These are phyloP conservation scores for Coniferiporia weirii DNA, from an alignment of 1,284 basidiomycete species.

Conservation along the genomic window DNA sequence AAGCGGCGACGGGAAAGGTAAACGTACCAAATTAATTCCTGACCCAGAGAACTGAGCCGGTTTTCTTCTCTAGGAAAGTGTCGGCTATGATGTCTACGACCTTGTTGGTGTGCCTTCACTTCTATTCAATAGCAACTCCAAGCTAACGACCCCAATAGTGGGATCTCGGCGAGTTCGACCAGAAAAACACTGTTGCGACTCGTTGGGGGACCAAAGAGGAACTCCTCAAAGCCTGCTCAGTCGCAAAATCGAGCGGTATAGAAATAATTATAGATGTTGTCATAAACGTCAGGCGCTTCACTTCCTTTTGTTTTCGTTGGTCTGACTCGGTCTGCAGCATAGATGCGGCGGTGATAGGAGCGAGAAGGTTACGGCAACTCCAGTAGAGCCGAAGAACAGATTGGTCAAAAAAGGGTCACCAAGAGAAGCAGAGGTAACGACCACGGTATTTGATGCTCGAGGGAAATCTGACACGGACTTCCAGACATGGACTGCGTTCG, in stretches of 20 bases:
- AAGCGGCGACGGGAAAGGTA: constrained; percentile 57
- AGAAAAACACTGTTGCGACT: constrained; percentile 77
- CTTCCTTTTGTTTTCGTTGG: constrained; percentile 1
- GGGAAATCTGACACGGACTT: constrained; percentile 1
- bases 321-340: constrained; percentile 42
- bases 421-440: constrained; percentile 62
- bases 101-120: constrained; percentile 39
- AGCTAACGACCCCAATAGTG: constrained; percentile 41
- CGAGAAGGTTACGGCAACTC: constrained; percentile 73
- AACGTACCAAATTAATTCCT: background rate
- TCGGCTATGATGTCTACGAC: constrained; percentile 80
- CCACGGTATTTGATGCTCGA: background rate
- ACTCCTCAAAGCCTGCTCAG: constrained; percentile 60
- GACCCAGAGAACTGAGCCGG: background rate
- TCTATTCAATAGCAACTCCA: background rate
- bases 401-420: constrained; percentile 52
- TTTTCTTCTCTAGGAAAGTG: constrained; percentile 42
- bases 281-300: constrained; percentile 51
- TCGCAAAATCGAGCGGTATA: constrained; percentile 53
- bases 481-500: constrained; percentile 83
- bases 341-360: constrained; percentile 79
- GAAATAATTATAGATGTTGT: constrained; percentile 74
- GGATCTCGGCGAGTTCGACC: constrained; percentile 91
- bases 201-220: constrained; percentile 90
- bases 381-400: constrained; percentile 66